A percentile compares a stretch with the other conserved stretches of the same genome.
phyloP scores from a whole-genome alignment of 208 protist genomes.

The Leptomonas pyrrhocoris region DNA sequence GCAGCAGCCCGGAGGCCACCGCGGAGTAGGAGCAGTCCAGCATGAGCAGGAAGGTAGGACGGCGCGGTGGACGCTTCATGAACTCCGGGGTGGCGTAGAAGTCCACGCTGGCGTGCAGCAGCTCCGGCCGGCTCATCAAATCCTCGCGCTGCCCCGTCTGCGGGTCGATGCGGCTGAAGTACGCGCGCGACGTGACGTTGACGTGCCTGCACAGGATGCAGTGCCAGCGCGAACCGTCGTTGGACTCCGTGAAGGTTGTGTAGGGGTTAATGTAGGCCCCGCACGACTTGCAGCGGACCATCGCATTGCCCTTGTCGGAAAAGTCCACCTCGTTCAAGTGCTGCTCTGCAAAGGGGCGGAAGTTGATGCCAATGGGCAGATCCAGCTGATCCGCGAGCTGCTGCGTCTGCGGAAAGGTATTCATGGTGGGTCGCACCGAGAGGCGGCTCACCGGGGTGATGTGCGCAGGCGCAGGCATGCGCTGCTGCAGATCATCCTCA shows the following conservation, averaged over 20 bases:
- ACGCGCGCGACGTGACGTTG: conserved; percentile 86
- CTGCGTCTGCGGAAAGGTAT: conserved; percentile 54
- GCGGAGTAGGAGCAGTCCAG: conserved; percentile 94
- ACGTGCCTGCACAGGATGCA: conserved; percentile 95
- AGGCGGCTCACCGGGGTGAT: conserved; percentile 54
- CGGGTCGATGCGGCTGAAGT: conserved; percentile 84
- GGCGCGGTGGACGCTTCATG: conserved; percentile 89
- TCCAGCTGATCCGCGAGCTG: conserved; percentile 62
- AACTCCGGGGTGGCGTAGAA: conserved; percentile 96
- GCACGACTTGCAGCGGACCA: conserved; percentile 90
- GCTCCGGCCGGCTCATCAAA: conserved; percentile 85
- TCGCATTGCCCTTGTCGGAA: conserved; percentile 56
- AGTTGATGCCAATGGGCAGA: conserved; percentile 73
- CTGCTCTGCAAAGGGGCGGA: conserved; percentile 78
- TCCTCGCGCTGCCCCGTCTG: conserved; percentile 83
- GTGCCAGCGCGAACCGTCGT: conserved; percentile 88
- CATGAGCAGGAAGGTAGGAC: conserved; percentile 94
- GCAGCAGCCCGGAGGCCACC: conserved; percentile 86
- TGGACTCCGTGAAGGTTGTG: conserved; percentile 91
- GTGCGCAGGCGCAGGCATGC: conserved; percentile 40
- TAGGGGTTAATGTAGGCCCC: conserved; percentile 98
- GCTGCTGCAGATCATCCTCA: conserved; percentile 52
- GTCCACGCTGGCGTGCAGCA: conserved; percentile 90
- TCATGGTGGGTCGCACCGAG: conserved; percentile 69
- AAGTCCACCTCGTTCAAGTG: conserved; percentile 73